Base-by-base conservation (phyloP, 2,329 filamentous ascomycete genomes). In the Alternaria tenuissima region DNA sequence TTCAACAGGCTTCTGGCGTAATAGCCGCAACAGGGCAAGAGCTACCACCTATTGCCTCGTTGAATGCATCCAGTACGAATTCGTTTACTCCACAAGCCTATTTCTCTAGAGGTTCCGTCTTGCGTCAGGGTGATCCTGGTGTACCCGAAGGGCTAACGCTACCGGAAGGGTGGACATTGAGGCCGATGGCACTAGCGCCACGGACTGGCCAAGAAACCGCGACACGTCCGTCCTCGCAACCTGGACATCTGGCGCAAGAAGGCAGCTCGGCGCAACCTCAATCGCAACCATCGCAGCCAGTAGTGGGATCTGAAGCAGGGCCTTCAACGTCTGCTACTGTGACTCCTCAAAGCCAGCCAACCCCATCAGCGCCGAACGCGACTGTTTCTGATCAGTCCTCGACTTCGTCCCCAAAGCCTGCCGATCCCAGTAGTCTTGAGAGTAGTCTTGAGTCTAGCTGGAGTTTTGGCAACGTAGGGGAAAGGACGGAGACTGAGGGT, bases 161-260 rank as follows among this genome's bases (percentile, higher is more conserved):
- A 36, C 77, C 77, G 7, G 72, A 75, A 49, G 77, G 76, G 14
- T 79, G 76, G 76, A 77, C 75, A 18, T 53, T 79, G 62, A 65
- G 74, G 55, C 72, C 73, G 5, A 74, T 78, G 72, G 65, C 72
- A 32, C 60, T 70, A 38, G 61, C 70, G 57, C 65, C 67, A 34
- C 69, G 66, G 47, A 22, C 63, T 44, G 64, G 54, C 16, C 64
- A 61, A 26, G 63, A 66, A 34, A 54, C 42, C 48, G 51, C 61
- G 26, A 56, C 30, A 47, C 22, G 52, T 51, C 32, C 57, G 26
- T 24, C 61, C 24, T 47, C 59, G 24, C 59, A 58, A 41, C 32
- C 62, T 49, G 41, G 59, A 52, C 63, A 59, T 46, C 36, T 59
- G 34, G 46, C 44, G 39, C 41, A 49, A 24, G 52, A 55, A 11